Base-by-base conservation (phyloP, 352 stramenopile genomes). In the Phytophthora crassamura region DNA sequence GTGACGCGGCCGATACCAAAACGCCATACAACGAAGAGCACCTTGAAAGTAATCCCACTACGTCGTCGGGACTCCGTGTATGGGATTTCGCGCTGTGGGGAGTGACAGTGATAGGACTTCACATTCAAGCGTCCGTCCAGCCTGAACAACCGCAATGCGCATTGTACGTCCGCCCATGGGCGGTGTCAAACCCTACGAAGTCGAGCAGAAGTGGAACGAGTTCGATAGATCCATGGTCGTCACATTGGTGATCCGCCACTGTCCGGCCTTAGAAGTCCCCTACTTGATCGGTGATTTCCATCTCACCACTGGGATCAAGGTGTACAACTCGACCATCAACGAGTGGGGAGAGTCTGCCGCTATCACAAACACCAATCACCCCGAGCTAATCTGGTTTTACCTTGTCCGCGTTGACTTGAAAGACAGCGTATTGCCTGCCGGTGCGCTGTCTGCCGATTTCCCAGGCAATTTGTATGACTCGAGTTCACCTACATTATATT, bases 401-500 rank as follows among this genome's bases (percentile, higher is more conserved):
- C 42, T 85, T 4, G 48, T 84, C 10, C 59, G 66, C 4, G 71
- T 77, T 32, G 67, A 71, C 16, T 68, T 86, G 46, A 53, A 67
- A 0, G 63, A 76, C 51, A 61, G 43, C 14, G 35, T 48, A 5
- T 28, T 88, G 2, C 77, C 79, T 7, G 32, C 33, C 0, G 78
- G 76, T 1, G 28, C 85, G 36, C 33, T 79, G 8, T 70, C 59
- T 28, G 28, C 14, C 10, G 56, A 64, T 50, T 58, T 64, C 30
- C 56, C 56, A 12, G 20, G 14, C 5, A 64, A 50, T 18, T 18
- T 73, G 68, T 51, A 62, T 33, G n/a, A 85, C 32, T 86, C 36
- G 67, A 84, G 42, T 68, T 86, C 28, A 67, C 47, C 4, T 58
- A 71, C 14, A 76, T 69, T 5, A 84, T 40, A 51, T 81, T 2